Percentiles rank a stretch among this genome's conserved stretches.
Conservation (phyloP, 148 eudicot genomes). For the Amaranthus palmeri region DNA sequence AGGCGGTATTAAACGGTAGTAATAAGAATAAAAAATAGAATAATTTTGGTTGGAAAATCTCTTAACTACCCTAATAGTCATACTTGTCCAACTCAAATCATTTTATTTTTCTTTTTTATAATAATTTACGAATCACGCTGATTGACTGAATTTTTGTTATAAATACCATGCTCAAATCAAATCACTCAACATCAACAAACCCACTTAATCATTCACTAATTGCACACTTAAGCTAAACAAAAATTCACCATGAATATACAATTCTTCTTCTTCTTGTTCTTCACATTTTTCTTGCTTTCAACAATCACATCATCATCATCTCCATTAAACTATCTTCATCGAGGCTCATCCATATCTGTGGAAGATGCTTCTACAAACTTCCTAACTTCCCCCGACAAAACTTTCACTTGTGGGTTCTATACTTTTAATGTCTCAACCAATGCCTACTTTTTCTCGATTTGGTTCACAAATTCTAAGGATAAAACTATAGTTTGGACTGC, state of each 20-base stretch:
- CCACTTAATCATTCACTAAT: too few species aligned
- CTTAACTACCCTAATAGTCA: too few species aligned
- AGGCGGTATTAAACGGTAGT: too few species aligned
- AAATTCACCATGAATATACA: neutral
- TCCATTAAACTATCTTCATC: slow-evolving; percentile 17
- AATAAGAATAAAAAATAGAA: too few species aligned
- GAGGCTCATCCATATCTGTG: slow-evolving; percentile 18
- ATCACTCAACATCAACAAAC: too few species aligned
- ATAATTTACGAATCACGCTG: too few species aligned
- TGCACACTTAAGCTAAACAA: too few species aligned
- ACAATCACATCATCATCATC: slow-evolving; percentile 12
- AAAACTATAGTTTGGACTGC: slow-evolving; percentile 42
- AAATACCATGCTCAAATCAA: too few species aligned
- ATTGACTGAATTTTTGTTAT: too few species aligned
- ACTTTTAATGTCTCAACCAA: slow-evolving; percentile 15
- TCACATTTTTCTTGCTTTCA: neutral
- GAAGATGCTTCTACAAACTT: slow-evolving; percentile 13
- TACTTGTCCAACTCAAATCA: too few species aligned
- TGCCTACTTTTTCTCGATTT: slow-evolving; percentile 36
- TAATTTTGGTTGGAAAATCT: too few species aligned
- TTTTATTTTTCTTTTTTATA: too few species aligned
- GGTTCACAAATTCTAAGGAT: slow-evolving; percentile 28
- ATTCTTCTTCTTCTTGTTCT: slow-evolving; percentile 12
- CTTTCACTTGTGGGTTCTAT: slow-evolving; percentile 43
- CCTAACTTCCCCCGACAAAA: slow-evolving; percentile 22